Evolutionary conservation across 1,284 basidiomycete genomes (phyloP).

Genomic region (Leucoagaricus sp.): DNA sequence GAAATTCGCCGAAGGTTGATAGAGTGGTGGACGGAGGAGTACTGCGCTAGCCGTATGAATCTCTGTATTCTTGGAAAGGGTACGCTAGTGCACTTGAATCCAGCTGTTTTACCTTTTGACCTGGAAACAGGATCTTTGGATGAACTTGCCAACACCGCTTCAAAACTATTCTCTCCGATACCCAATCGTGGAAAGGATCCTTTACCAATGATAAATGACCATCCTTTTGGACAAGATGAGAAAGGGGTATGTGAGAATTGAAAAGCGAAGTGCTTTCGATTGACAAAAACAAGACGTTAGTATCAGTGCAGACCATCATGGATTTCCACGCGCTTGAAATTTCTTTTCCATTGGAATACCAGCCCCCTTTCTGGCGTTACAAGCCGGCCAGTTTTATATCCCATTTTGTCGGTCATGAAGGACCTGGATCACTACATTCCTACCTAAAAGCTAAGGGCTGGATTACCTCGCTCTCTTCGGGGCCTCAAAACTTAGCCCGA

Average conservation of each 20-base stretch:
- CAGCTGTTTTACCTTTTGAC: constrained; percentile 2
- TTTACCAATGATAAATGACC: constrained; percentile 70
- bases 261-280: background rate
- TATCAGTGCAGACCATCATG: constrained; percentile 91
- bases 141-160: constrained; percentile 71
- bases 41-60: constrained; percentile 94
- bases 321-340: constrained; percentile 88
- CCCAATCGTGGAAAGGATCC: constrained; percentile 69
- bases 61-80: constrained; percentile 91
- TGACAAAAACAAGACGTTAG: constrained; percentile 62
- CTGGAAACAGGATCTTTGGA: constrained; percentile 72
- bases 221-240: constrained; percentile 76
- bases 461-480: constrained; percentile 81
- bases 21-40: constrained; percentile 94
- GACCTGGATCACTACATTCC: constrained; percentile 89
- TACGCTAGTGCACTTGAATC: constrained; percentile 27
- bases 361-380: constrained; percentile 76
- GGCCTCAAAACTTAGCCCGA: constrained; percentile 72
- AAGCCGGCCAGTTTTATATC: constrained; percentile 85
- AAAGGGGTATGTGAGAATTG: constrained; percentile 61
- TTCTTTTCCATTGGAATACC: constrained; percentile 86
- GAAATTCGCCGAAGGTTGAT: constrained; percentile 91
- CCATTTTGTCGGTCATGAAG: constrained; percentile 96
- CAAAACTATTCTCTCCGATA: constrained; percentile 78
- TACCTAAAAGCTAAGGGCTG: constrained; percentile 93